phyloP scores from a whole-genome alignment of 2,329 filamentous ascomycete species.

The Knufia petricola region DNA sequence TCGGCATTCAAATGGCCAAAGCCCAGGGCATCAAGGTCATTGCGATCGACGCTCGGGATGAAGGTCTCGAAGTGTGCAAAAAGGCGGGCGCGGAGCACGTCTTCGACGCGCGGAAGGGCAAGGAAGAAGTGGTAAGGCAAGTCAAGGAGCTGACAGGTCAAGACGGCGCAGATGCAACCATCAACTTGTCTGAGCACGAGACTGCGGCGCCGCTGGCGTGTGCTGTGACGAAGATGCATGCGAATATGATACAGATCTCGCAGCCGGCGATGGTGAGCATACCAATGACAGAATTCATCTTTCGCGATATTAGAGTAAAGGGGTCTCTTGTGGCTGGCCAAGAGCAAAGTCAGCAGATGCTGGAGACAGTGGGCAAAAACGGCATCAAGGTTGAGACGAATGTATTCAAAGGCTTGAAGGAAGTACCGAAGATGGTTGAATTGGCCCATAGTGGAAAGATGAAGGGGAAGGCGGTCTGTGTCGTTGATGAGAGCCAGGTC shows the following conservation, averaged over 20 bases:
- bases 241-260: constrained; percentile 50
- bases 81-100: constrained; percentile 43
- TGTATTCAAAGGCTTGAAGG: constrained; percentile 43
- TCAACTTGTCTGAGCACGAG: constrained; percentile 46
- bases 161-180: constrained; percentile 42
- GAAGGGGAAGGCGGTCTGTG: constrained; percentile 40
- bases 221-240: constrained; percentile 51
- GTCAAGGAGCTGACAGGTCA: constrained; percentile 42
- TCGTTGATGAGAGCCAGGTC: constrained; percentile 14
- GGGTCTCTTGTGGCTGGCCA: constrained; percentile 39
- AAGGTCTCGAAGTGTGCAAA: constrained; percentile 40
- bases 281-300: constrained; percentile 41
- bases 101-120: constrained; percentile 42
- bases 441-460: constrained; percentile 44
- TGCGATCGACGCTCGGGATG: constrained; percentile 47
- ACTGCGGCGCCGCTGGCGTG: constrained; percentile 42
- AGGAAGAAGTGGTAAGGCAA: constrained; percentile 39
- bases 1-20: constrained; percentile 45
- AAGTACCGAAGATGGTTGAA: constrained; percentile 42
- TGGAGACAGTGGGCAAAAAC: constrained; percentile 37
- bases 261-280: constrained; percentile 34
- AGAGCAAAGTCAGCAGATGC: constrained; percentile 39
- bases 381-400: constrained; percentile 43
- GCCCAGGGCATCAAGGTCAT: constrained; percentile 43
- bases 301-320: constrained; percentile 44